Base-by-base conservation (phyloP, 108 stramenopile species). In the Skeletonema costatum region DNA sequence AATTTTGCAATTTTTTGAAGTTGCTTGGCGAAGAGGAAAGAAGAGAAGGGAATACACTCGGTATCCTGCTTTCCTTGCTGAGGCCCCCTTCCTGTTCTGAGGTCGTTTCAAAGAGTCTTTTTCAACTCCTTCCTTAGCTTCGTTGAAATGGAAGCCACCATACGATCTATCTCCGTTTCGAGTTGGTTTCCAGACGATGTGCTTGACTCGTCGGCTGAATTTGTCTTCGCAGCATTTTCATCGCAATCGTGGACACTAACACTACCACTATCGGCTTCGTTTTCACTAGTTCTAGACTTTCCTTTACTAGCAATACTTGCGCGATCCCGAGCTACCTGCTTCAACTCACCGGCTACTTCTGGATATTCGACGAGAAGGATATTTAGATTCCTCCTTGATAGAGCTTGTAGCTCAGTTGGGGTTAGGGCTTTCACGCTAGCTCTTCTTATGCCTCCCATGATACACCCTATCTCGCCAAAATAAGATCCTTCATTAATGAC, bases 391-490 rank as follows among this genome's bases (percentile, higher is more conserved):
- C 76, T 35, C 25, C 71, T 30, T 13, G 60, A 58, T 4, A 82
- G 44, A 25, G 81, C 76, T 77, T 77, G 76, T 0, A 82, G 41
- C 66, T 82, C 81, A 38, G 42, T 63, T 19, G 66, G 38, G 14
- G 71, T 77, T 21, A 82, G 19, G 2, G 81, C 81, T 51, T 82
- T 82, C 50, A 82, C 77, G 10, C 76, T 60, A 16, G 81, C 81
- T 65, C 76, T 68, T 14, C 81, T 44, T 25, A 79, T 78, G 2
- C 77, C 83, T 39, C 83, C 74, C 68, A 74, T 70, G 32, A 86
- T 83, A 70, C 85, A 86, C 0, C 85, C 85, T 32, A 86, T 71
- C 35, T 86, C 80, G 7, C 85, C 85, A 65, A 86, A 86, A 60
- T 86, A 86, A 29, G 74, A 68, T 9, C 82, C 82, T 56, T 68